Conservation (phyloP, 2,329 filamentous ascomycete genomes). For the Botrytis byssoidea region DNA sequence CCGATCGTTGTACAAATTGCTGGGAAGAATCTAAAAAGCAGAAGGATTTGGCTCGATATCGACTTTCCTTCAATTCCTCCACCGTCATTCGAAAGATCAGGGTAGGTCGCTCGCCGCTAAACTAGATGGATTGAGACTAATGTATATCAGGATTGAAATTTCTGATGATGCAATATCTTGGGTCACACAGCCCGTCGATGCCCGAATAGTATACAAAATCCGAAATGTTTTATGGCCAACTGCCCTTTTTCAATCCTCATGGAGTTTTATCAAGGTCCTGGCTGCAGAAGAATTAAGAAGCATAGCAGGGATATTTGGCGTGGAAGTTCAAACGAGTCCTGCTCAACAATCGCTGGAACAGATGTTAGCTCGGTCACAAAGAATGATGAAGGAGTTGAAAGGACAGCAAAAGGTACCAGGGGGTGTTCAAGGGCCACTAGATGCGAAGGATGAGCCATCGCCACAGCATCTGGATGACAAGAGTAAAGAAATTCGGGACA, state of each 20-base stretch:
- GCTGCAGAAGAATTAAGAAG: constrained; percentile 44
- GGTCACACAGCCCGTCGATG: constrained; percentile 50
- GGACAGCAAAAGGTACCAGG: constrained; percentile 3
- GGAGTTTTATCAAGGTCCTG: constrained; percentile 52
- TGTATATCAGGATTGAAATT: constrained; percentile 47
- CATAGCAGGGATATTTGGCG: constrained; percentile 49
- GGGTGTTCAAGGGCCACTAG: constrained; percentile 16
- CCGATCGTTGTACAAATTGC: constrained; percentile 43
- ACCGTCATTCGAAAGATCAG: constrained; percentile 57
- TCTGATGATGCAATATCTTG: constrained; percentile 50
- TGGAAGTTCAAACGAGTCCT: constrained; percentile 35
- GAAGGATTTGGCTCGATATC: constrained; percentile 58
- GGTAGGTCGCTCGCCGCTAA: constrained; percentile 47
- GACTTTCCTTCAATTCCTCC: constrained; percentile 59
- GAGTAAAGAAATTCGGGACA: constrained; percentile 23
- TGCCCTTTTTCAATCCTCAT: constrained; percentile 50
- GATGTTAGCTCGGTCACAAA: constrained; percentile 1
- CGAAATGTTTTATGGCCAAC: constrained; percentile 54
- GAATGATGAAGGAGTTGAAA: constrained; percentile 12
- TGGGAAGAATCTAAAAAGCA: constrained; percentile 50
- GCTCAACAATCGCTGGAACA: constrained; percentile 31
- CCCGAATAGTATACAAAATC: constrained; percentile 46
- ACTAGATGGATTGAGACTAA: constrained; percentile 28
- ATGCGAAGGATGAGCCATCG: constrained; percentile 29
- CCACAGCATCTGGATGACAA: constrained; percentile 22